Base-by-base conservation (phyloP, 139 green algal genomes). In the Eudorina sp. region DNA sequence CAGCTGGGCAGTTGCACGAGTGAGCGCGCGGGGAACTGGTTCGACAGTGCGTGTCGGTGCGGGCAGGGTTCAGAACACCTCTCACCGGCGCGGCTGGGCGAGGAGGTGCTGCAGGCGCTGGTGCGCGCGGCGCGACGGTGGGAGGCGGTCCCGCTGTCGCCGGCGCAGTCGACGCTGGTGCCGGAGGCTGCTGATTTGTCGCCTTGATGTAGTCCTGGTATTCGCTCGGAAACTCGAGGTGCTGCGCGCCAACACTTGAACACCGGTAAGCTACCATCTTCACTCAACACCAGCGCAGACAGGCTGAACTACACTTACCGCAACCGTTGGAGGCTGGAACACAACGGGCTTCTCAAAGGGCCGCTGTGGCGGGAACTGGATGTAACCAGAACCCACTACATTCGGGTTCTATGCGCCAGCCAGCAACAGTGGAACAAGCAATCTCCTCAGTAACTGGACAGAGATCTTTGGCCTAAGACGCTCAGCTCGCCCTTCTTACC, bases 271-370 rank as follows among this genome's bases (percentile, higher is more conserved):
- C n/a, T n/a, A n/a, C n/a, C n/a, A n/a, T n/a, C n/a, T n/a, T n/a
- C n/a, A n/a, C n/a, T n/a, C n/a, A n/a, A n/a, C n/a, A n/a, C n/a
- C n/a, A n/a, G n/a, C n/a, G n/a, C n/a, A n/a, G n/a, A n/a, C n/a
- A n/a, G n/a, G n/a, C n/a, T n/a, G n/a, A n/a, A n/a, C n/a, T n/a
- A n/a, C 4, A 23, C 90, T 90, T 78, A 95, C 92, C 87, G 92
- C 89, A 13, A 95, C 68, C 11, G 92, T 95, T 4, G 92, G 92
- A 25, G 92, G 92, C 89, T 95, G 92, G 45, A 95, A 73, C 40
- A 92, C 80, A 31, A 92, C 36, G 3, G 77, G 83, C 69, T 90
- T 91, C 84, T 93, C 92, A 73, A 93, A 93, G 0, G 84, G 89
- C 79, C 91, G 89, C 66, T 95, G 92, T 1, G 92, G 92, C 27